Conservation (phyloP, 805 yeast species). For the Millerago galiae region DNA sequence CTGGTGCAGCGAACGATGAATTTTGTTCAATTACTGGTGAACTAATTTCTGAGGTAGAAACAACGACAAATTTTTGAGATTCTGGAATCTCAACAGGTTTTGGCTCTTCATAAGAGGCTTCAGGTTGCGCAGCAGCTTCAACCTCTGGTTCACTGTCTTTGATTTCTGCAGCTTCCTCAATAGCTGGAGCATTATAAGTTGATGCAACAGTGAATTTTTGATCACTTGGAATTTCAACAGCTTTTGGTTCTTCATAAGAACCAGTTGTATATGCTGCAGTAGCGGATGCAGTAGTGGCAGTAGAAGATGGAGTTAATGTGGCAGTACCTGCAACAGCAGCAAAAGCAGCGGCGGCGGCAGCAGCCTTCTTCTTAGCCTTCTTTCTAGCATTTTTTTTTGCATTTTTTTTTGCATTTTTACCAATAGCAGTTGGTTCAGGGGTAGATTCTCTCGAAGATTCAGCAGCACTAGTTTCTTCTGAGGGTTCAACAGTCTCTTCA, state of each 20-base stretch:
- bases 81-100: conserved; percentile 14
- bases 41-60: conserved; percentile 2
- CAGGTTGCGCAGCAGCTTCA: conserved; percentile 7
- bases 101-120: not conserved
- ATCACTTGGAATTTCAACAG: conserved; percentile 1
- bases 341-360: conserved; percentile 3
- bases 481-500: not conserved
- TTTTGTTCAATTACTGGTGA: conserved; percentile 3
- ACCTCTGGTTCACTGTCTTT: conserved; percentile 1
- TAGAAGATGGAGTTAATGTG: not conserved
- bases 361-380: not conserved
- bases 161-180: not conserved
- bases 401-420: conserved; percentile 3
- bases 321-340: conserved; percentile 3
- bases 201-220: not conserved
- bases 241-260: not conserved
- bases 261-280: not conserved
- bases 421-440: conserved; percentile 2
- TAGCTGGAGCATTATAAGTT: not conserved
- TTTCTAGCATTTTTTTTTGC: conserved; percentile 4
- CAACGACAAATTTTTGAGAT: conserved; percentile 16
- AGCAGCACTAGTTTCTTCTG: not conserved
- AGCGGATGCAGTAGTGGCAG: not conserved
- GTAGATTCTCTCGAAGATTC: conserved; percentile 3
- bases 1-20: conserved; percentile 1